phyloP scores from a whole-genome alignment of 2,329 filamentous ascomycete genomes.

The Tothia fuscella region DNA sequence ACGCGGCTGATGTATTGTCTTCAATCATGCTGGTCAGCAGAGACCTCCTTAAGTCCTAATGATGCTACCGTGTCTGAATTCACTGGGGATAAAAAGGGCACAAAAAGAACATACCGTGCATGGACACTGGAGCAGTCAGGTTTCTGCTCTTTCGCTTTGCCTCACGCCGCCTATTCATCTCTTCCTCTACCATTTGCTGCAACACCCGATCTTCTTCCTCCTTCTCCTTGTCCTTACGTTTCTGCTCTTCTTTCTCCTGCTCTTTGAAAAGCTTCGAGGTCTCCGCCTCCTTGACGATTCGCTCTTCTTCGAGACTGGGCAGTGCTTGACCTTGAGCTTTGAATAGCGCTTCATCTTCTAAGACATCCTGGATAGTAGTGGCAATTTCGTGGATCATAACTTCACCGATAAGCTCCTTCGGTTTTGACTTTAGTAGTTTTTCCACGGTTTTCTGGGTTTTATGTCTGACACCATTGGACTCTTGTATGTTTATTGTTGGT shows the following conservation, averaged over 20 bases:
- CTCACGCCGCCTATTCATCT: conserved; percentile 57
- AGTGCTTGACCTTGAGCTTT: conserved; percentile 55
- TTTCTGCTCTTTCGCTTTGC: conserved; percentile 48
- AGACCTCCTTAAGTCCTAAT: too few relatives aligned
- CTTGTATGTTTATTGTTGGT: conserved; percentile 54
- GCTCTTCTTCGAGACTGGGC: conserved; percentile 80
- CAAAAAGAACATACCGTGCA: conserved; percentile 20
- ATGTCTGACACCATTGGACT: conserved; percentile 53
- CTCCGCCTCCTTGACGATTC: conserved; percentile 67
- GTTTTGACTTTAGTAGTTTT: conserved; percentile 55
- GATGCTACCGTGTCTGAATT: too few relatives aligned
- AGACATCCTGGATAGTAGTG: conserved; percentile 50
- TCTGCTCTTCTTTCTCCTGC: conserved; percentile 29
- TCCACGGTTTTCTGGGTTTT: conserved; percentile 60
- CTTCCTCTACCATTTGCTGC: conserved; percentile 59
- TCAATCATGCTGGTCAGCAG: background rate
- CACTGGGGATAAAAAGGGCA: too few relatives aligned
- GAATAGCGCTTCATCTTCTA: conserved; percentile 49
- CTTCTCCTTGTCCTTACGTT: conserved; percentile 34
- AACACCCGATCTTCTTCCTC: conserved; percentile 60
- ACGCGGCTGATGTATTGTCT: background rate
- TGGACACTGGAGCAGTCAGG: conserved; percentile 13
- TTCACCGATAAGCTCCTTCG: conserved; percentile 50
- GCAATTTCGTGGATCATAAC: conserved; percentile 55
- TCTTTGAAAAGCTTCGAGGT: conserved; percentile 46